Conservation (phyloP, 352 stramenopile genomes). For the Globisporangium nodosum region DNA sequence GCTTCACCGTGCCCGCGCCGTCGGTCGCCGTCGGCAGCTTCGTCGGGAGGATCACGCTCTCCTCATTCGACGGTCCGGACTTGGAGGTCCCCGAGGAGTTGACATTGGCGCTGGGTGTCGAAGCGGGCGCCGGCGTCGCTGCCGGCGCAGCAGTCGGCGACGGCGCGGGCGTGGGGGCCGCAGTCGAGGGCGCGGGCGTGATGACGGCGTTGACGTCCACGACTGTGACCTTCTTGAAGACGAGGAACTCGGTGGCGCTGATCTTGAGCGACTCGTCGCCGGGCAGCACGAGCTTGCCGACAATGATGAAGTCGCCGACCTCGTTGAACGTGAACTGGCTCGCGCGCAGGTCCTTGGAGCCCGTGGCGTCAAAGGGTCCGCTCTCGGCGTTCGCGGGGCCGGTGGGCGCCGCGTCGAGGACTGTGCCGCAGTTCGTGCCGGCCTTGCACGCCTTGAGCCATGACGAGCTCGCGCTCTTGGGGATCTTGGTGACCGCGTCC, state of each 20-base stretch:
- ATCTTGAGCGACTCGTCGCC: slow-evolving; percentile 35
- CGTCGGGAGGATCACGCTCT: neutral
- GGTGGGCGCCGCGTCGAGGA: slow-evolving; percentile 30
- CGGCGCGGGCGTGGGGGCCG: slow-evolving; percentile 4
- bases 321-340: slow-evolving; percentile 46
- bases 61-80: neutral
- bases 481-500: slow-evolving; percentile 31
- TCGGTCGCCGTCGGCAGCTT: neutral
- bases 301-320: slow-evolving; percentile 53
- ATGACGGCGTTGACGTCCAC: slow-evolving; percentile 39
- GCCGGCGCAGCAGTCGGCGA: neutral
- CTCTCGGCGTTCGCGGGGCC: slow-evolving; percentile 25
- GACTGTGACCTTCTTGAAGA: slow-evolving; percentile 63
- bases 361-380: slow-evolving; percentile 37
- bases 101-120: slow-evolving; percentile 5
- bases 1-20: slow-evolving; percentile 5
- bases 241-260: slow-evolving; percentile 53
- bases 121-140: slow-evolving; percentile 6
- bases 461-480: slow-evolving; percentile 29
- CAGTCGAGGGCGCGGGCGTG: slow-evolving; percentile 16
- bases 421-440: slow-evolving; percentile 58
- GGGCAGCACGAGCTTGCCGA: slow-evolving; percentile 54
- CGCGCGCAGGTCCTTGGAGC: slow-evolving; percentile 38
- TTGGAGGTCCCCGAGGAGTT: neutral
- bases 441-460: slow-evolving; percentile 52